These are phyloP conservation scores for Plasmodium ovale DNA, from an alignment of 169 alveolate genomes.

Conservation along the genomic window DNA sequence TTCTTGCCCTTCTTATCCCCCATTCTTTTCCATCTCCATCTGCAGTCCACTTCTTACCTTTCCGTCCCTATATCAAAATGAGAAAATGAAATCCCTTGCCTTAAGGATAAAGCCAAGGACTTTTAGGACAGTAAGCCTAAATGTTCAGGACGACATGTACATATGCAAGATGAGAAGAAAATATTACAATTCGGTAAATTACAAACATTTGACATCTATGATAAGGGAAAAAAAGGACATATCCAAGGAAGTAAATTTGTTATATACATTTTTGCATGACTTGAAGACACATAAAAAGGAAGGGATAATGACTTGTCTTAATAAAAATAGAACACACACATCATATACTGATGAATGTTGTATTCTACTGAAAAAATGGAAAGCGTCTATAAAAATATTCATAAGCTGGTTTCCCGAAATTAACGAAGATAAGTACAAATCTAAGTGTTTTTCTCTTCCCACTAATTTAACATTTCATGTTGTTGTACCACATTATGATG, in stretches of 20 bases:
- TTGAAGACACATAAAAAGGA: too few relatives aligned
- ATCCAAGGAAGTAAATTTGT: constrained; percentile 13
- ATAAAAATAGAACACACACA: too few relatives aligned
- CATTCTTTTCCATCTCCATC: too few relatives aligned
- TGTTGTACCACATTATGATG: constrained; percentile 26
- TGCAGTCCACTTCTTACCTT: too few relatives aligned
- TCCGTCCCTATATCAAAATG: constrained; percentile 1
- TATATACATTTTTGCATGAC: too few relatives aligned
- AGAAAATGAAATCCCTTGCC: constrained; percentile 52
- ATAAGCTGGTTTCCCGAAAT: constrained; percentile 74
- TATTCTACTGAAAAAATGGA: constrained; percentile 18
- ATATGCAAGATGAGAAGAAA: neutral
- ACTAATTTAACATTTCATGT: constrained; percentile 49
- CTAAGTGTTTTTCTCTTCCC: constrained; percentile 71
- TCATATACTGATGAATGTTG: neutral
- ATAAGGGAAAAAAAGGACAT: constrained; percentile 11
- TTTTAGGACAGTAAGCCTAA: constrained; percentile 4
- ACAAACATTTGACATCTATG: constrained; percentile 2
- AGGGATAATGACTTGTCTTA: too few relatives aligned
- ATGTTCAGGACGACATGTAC: neutral
- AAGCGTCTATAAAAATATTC: constrained; percentile 35
- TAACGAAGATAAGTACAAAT: constrained; percentile 67
- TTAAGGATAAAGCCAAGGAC: neutral
- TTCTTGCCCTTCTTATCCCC: too few relatives aligned
- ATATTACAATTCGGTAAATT: constrained; percentile 21